Base-by-base conservation (phyloP, 176 grass and related monocot species). In the Lolium rigidum region DNA sequence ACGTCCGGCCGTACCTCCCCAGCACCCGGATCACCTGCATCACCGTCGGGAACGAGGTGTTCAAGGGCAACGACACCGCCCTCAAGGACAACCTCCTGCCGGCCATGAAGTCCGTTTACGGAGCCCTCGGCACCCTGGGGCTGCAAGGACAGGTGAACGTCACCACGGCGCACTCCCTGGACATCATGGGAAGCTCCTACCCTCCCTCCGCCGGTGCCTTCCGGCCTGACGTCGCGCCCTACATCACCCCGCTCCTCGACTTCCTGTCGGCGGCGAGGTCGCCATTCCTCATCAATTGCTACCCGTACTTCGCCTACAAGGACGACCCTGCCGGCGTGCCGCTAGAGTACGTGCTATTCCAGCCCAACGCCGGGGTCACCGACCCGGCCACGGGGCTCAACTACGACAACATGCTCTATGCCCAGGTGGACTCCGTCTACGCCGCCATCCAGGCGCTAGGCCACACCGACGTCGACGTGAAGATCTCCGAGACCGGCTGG, bases 341-440 rank as follows among this genome's bases (percentile, higher is more conserved):
- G 18, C 83, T 98, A 56, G 91, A 90, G 51, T 98, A 95, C 74
- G 93, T 86, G 2, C 94, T 98, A 4, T 98, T 98, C 92, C 83
- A 88, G 88, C 88, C 96, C 75, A 95, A 95, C 81, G 64, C 80
- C 2, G 93, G 96, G 0, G 88, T 95, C 38, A 86, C 66, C 1
- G 96, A 98, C 70, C 56, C 90, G 7, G 79, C 37, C 85, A 98
- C 96, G 50, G 79, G 50, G 49, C 87, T 98, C 48, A 94, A 84
- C 84, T 98, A 98, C 84, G 96, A 92, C 82, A 98, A 98, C 96
- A 98, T 98, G 96, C 74, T 98, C n/a, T 95, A 89, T 66, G 93
- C 96, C 4, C 96, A 98, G 89, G 56, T 98, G 4, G 93, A 95
- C 77, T 88, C 93, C 2, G 96, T 98, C 20, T 90, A 94, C 85